Evolutionary conservation across 192 early-diverging fungal species (phyloP).

Genomic region (Physocladia obscura): DNA sequence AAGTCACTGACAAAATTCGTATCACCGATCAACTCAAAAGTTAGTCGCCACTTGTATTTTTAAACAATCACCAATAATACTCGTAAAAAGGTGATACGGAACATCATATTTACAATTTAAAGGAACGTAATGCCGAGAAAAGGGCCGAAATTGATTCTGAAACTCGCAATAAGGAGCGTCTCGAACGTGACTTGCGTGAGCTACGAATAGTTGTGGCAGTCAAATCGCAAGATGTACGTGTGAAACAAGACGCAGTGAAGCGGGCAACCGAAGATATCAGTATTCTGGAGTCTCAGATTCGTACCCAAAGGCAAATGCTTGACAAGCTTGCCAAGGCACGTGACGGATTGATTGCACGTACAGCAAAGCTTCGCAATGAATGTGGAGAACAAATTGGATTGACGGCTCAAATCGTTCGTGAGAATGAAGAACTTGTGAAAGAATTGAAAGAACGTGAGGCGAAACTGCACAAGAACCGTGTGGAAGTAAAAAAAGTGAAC

Average conservation of each 20-base stretch:
- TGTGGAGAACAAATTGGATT: constrained; percentile 57
- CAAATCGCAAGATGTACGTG: constrained; percentile 61
- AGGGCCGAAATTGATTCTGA: constrained; percentile 61
- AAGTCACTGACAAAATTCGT: constrained; percentile 54
- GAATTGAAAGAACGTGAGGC: constrained; percentile 49
- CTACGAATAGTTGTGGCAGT: constrained; percentile 56
- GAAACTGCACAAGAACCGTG: constrained; percentile 42
- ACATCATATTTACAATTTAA: constrained; percentile 53
- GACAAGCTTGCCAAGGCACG: constrained; percentile 58
- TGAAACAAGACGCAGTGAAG: constrained; percentile 61
- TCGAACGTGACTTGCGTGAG: constrained; percentile 59
- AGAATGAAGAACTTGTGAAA: constrained; percentile 44
- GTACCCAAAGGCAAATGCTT: constrained; percentile 49
- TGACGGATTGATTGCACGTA: constrained; percentile 46
- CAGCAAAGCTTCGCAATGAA: constrained; percentile 56
- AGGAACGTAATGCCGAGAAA: constrained; percentile 55
- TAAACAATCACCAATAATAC: no score
- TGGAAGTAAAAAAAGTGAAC: constrained; percentile 53
- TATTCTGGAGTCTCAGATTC: constrained; percentile 55
- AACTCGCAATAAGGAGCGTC: constrained; percentile 56
- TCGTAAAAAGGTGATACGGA: constrained; percentile 51
- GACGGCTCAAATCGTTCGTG: constrained; percentile 47
- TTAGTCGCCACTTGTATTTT: no score
- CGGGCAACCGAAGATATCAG: constrained; percentile 58
- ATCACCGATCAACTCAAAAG: constrained; percentile 46